phyloP scores from a whole-genome alignment of 345 rosid species.

The Pugionium cornutum region DNA sequence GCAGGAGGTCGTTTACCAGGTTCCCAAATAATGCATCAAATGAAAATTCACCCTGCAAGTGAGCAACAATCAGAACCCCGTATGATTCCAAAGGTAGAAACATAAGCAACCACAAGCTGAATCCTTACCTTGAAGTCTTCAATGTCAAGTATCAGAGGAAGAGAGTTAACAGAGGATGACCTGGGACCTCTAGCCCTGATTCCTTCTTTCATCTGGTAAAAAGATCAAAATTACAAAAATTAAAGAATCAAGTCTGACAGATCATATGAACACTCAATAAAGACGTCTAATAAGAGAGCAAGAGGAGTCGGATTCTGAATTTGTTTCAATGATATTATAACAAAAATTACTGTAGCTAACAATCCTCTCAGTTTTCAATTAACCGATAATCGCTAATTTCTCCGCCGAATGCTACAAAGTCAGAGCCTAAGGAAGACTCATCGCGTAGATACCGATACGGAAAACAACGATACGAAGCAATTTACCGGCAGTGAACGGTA shows the following conservation, averaged over 20 bases:
- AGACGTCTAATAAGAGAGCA: neutral
- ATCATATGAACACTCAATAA: constrained; percentile 22
- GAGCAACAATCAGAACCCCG: constrained; percentile 3
- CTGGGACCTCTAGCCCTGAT: constrained; percentile 47
- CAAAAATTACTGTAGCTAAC: constrained; percentile 8
- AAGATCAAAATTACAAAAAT: neutral
- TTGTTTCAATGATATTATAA: neutral
- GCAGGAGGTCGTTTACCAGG: constrained; percentile 79
- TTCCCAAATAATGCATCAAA: constrained; percentile 95
- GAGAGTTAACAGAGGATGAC: constrained; percentile 58
- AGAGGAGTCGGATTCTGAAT: neutral
- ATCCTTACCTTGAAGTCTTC: constrained; percentile 87
- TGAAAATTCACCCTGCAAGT: constrained; percentile 85
- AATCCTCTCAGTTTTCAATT: neutral
- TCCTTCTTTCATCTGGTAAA: constrained; percentile 70
- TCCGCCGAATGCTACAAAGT: constrained; percentile 19
- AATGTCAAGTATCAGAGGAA: constrained; percentile 79
- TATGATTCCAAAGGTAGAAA: constrained; percentile 11
- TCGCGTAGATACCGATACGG: neutral
- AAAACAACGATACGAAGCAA: neutral
- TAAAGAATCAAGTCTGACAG: constrained; percentile 28
- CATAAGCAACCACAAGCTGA: constrained; percentile 4
- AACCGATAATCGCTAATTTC: constrained; percentile 20
- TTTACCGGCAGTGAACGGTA: constrained; percentile 26
- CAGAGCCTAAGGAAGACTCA: constrained; percentile 6